Evolutionary conservation across 768 basidiomycete species (phyloP).

Genomic region (Tylopilus sp.): DNA sequence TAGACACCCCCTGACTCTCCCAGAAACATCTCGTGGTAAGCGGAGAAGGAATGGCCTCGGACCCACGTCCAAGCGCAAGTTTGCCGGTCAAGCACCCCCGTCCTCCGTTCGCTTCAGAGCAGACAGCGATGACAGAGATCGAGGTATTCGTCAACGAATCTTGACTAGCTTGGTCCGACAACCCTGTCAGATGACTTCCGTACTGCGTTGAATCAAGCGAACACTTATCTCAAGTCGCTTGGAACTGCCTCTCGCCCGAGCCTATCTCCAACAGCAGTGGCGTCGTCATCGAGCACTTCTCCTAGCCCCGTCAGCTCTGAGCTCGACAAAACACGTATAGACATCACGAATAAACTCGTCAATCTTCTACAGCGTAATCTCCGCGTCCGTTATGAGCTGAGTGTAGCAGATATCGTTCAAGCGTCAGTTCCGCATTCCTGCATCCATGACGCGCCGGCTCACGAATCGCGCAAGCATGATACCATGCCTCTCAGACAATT

Average conservation of each 20-base stretch:
- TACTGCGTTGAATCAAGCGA: slow-evolving; percentile 65
- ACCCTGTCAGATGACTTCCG: slow-evolving; percentile 61
- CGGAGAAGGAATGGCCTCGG: slow-evolving; percentile 29
- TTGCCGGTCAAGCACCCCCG: slow-evolving; percentile 33
- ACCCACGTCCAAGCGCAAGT: slow-evolving; percentile 29
- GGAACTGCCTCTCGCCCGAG: slow-evolving; percentile 39
- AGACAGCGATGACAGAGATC: slow-evolving; percentile 35
- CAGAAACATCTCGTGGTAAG: slow-evolving; percentile 30
- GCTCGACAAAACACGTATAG: slow-evolving; percentile 53
- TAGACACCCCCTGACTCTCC: not conserved
- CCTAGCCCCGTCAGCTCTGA: slow-evolving; percentile 37
- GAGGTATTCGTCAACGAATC: slow-evolving; percentile 23
- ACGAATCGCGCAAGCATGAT: slow-evolving; percentile 54
- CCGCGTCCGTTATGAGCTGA: slow-evolving; percentile 74
- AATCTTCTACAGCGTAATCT: slow-evolving; percentile 64
- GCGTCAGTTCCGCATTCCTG: slow-evolving; percentile 50
- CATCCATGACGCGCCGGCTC: slow-evolving; percentile 7
- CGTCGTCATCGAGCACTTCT: slow-evolving; percentile 37
- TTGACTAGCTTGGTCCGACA: slow-evolving; percentile 9
- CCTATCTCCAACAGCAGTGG: slow-evolving; percentile 33
- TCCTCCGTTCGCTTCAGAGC: slow-evolving; percentile 27
- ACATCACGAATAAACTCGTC: slow-evolving; percentile 63
- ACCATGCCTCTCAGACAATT: slow-evolving; percentile 72
- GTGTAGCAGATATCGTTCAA: slow-evolving; percentile 64
- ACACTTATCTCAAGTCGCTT: slow-evolving; percentile 54